phyloP scores from a whole-genome alignment of 805 yeast species.

The Zygosaccharomyces bisporus region DNA sequence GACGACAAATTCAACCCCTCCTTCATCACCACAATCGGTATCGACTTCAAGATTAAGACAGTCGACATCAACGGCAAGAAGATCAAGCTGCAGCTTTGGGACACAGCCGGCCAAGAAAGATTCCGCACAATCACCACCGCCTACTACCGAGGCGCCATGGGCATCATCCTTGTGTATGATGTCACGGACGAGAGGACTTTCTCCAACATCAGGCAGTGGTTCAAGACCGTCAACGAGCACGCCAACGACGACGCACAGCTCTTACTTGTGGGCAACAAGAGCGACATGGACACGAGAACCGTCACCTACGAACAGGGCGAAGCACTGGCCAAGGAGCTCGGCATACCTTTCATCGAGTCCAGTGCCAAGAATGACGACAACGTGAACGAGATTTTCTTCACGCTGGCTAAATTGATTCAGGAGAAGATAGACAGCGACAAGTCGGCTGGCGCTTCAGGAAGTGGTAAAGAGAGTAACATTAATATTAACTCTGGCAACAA shows the following conservation, averaged over 20 bases:
- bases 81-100: slow-evolving; percentile 94
- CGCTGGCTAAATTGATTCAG: slow-evolving; percentile 80
- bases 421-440: slow-evolving; percentile 59
- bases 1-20: slow-evolving; percentile 96
- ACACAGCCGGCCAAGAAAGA: slow-evolving; percentile 96
- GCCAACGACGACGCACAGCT: slow-evolving; percentile 95
- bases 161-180: slow-evolving; percentile 78
- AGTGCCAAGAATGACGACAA: slow-evolving; percentile 91
- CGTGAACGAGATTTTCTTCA: slow-evolving; percentile 88
- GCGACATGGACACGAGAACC: slow-evolving; percentile 84
- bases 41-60: slow-evolving; percentile 95
- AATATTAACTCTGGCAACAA: slow-evolving; percentile 44
- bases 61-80: slow-evolving; percentile 90
- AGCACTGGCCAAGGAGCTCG: slow-evolving; percentile 77
- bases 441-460: slow-evolving; percentile 50
- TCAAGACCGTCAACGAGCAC: slow-evolving; percentile 90
- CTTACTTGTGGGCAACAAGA: slow-evolving; percentile 92
- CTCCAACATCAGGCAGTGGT: slow-evolving; percentile 92
- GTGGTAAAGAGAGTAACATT: slow-evolving; percentile 45
- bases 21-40: slow-evolving; percentile 96
- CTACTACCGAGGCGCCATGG: slow-evolving; percentile 86
- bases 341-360: slow-evolving; percentile 90
- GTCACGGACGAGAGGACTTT: slow-evolving; percentile 88
- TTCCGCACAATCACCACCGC: slow-evolving; percentile 94
- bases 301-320: slow-evolving; percentile 90